Conservation (phyloP, 371 early-diverging fungal genomes). For the Circinella minor region DNA sequence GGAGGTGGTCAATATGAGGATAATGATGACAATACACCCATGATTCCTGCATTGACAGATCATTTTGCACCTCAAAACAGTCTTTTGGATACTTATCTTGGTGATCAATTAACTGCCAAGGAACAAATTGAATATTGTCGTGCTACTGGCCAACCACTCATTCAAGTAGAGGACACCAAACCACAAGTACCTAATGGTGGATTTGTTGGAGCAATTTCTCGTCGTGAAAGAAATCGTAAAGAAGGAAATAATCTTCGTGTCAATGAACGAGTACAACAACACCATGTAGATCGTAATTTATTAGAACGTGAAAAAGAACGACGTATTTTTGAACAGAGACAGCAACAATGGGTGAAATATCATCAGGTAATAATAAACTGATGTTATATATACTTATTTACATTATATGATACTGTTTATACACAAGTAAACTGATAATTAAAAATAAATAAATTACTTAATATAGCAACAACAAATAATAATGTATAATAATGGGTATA, state of each 20-base stretch:
- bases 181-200: slow-evolving; percentile 46
- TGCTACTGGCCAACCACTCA: slow-evolving; percentile 55
- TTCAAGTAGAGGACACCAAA: slow-evolving; percentile 43
- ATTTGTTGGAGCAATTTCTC: slow-evolving; percentile 53
- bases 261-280: slow-evolving; percentile 41
- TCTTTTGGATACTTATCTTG: slow-evolving; percentile 43
- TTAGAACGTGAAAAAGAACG: slow-evolving; percentile 54
- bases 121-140: slow-evolving; percentile 55
- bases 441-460: too few species aligned
- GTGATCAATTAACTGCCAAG: slow-evolving; percentile 51
- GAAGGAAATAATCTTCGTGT: slow-evolving; percentile 42
- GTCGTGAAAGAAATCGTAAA: slow-evolving; percentile 47
- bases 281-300: slow-evolving; percentile 35
- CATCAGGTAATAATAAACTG: slow-evolving; percentile 39
- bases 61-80: slow-evolving; percentile 55
- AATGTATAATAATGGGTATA: slow-evolving; percentile 46
- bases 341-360: slow-evolving; percentile 51
- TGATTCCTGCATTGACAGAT: slow-evolving; percentile 49
- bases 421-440: too few species aligned
- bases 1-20: slow-evolving; percentile 16
- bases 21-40: slow-evolving; percentile 35
- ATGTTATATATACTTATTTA: background rate
- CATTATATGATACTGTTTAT: too few species aligned
- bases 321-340: slow-evolving; percentile 51
- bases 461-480: slow-evolving; percentile 36